Evolutionary conservation across 805 yeast genomes (phyloP), one percentile per base, ranked within the genome.

Genomic region (Pichia cephalocereana): DNA sequence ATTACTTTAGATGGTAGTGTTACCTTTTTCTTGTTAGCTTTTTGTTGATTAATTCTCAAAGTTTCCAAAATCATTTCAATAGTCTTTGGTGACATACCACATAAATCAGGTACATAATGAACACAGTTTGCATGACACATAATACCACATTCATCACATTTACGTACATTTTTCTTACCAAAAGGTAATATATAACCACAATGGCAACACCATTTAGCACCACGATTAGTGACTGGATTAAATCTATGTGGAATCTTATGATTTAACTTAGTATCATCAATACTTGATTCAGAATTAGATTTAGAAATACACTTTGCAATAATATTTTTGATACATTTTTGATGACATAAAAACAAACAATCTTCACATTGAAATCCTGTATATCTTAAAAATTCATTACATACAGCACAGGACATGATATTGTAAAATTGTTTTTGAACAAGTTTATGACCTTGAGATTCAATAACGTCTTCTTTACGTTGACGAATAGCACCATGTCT

Each of bases 121-220:
- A 91, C 83, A 70, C 99, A 93, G 41, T 81, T 80, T 4, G 93
- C 77, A 62, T 93, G 99, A 59, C 96, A 91, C 83, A 91, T 87
- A 19, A 89, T 80, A 31, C 95, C 95, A 79, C 99, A 93, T 56
- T 86, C 93, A 6, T 84, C 71, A 74, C 99, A 91, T 64, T 88
- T 93, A 45, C 96, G 76, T 11, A 90, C 95, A 57, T 86, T 89
- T 65, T 88, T 89, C 60, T 83, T 80, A 46, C 98, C 96, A 84
- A 96, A 83, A 17, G 99, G 98, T 53, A 93, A 73, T 46, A 93
- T 82, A 62, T 88, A 88, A 52, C 99, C 99, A 75, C 99, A 93
- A 64, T 93, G 99, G 58, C 98, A 93, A 69, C 99, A 93, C 99
- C 99, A 93, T 62, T 91, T 90, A 2, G 99, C 95, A 58, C 96